phyloP scores from a whole-genome alignment of 306 rosid species.

The Begonia masoniana region DNA sequence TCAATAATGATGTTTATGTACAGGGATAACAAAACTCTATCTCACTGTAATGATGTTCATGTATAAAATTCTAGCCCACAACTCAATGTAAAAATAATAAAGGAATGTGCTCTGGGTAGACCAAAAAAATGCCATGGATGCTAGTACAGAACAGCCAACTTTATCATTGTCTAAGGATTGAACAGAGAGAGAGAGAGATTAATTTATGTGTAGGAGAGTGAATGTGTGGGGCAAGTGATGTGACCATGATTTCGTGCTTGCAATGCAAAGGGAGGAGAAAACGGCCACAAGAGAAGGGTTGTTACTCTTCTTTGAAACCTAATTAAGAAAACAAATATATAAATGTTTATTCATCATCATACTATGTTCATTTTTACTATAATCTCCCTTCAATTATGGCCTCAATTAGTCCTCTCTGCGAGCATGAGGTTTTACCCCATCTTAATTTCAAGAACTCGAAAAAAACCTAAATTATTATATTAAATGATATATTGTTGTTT shows the following conservation, averaged over 20 bases:
- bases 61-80: no score
- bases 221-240: constrained; percentile 1
- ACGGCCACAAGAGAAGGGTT: not conserved
- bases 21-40: no score
- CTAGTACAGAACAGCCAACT: not conserved
- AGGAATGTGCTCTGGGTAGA: not conserved
- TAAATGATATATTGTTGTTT: not conserved
- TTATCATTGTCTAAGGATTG: not conserved
- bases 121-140: not conserved
- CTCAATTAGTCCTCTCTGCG: not conserved
- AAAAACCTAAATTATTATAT: not conserved
- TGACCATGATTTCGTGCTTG: not conserved
- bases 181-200: not conserved
- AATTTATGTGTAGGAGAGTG: not conserved
- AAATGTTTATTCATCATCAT: no score
- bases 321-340: no score
- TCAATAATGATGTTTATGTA: no score
- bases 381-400: not conserved
- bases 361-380: no score
- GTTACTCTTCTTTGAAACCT: not conserved
- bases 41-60: no score
- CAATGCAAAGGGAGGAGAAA: not conserved
- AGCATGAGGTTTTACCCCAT: not conserved
- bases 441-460: not conserved
- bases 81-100: not conserved